Percentiles rank a stretch among this genome's conserved stretches.
Evolutionary conservation across 1,284 basidiomycete species (phyloP).

Genomic region (Leucoagaricus sp.): DNA sequence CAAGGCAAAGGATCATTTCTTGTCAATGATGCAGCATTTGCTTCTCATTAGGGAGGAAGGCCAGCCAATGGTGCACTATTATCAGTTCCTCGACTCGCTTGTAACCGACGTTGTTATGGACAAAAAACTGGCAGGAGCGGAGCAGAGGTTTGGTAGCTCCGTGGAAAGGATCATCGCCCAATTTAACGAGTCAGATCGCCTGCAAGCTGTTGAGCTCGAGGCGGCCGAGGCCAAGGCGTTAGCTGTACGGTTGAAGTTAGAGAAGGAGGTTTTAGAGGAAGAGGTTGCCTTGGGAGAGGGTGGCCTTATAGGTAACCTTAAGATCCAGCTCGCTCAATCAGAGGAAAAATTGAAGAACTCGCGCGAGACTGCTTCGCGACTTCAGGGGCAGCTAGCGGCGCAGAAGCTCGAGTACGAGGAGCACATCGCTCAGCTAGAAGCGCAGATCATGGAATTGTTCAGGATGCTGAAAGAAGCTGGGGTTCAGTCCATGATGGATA

Average conservation of each 20-base stretch:
- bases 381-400: conserved; percentile 79
- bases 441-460: conserved; percentile 93
- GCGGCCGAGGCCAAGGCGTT: conserved; percentile 68
- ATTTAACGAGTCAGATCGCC: conserved; percentile 90
- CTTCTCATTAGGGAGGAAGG: conserved; percentile 90
- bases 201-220: conserved; percentile 81
- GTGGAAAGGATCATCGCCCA: conserved; percentile 89
- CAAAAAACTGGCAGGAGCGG: conserved; percentile 84
- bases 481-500: conserved; percentile 73
- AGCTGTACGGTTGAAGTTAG: conserved; percentile 64
- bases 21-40: conserved; percentile 92
- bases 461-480: conserved; percentile 87
- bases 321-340: conserved; percentile 69
- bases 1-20: conserved; percentile 83
- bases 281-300: conserved; percentile 82
- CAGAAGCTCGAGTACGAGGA: conserved; percentile 88
- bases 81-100: conserved; percentile 92
- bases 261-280: conserved; percentile 77
- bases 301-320: conserved; percentile 84
- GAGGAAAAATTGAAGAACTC: conserved; percentile 84
- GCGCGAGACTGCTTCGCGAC: conserved; percentile 73
- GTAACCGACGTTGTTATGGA: conserved; percentile 94
- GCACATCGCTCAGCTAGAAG: conserved; percentile 85
- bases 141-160: conserved; percentile 85
- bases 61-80: conserved; percentile 83